Evolutionary conservation across 2,329 filamentous ascomycete species (phyloP).

Genomic region (Calonectria multiphialidica): DNA sequence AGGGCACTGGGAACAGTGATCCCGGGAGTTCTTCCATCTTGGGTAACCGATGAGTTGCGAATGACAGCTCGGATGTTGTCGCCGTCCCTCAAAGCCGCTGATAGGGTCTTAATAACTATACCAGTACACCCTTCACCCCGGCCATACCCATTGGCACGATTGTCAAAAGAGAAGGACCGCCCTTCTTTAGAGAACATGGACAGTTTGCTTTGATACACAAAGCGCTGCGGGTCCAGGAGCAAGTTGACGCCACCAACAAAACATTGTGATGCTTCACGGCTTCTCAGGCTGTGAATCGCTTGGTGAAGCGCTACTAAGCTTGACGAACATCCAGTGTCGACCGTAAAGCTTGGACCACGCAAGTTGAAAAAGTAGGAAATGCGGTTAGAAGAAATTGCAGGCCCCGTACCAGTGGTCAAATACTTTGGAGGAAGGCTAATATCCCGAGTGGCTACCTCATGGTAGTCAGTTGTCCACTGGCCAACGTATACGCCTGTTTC

Average conservation of each 20-base stretch:
- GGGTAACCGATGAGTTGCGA: neutral
- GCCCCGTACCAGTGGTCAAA: neutral
- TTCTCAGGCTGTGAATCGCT: neutral
- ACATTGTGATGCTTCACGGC: neutral
- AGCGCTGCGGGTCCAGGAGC: neutral
- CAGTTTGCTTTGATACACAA: neutral
- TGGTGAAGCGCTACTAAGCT: neutral
- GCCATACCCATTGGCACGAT: neutral
- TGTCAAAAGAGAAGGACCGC: neutral
- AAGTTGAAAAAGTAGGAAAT: neutral
- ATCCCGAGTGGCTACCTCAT: neutral
- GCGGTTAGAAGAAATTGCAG: neutral
- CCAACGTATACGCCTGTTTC: neutral
- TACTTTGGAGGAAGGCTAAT: neutral
- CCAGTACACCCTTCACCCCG: neutral
- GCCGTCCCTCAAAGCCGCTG: neutral
- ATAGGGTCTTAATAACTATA: neutral
- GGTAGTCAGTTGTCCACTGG: neutral
- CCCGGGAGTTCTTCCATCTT: neutral
- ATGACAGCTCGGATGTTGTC: neutral
- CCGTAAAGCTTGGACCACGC: neutral
- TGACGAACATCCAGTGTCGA: neutral
- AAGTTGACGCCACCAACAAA: neutral
- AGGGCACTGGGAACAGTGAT: neutral
- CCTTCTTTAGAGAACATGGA: neutral